phyloP scores from a whole-genome alignment of 768 basidiomycete genomes.

The Tricholomella constricta region DNA sequence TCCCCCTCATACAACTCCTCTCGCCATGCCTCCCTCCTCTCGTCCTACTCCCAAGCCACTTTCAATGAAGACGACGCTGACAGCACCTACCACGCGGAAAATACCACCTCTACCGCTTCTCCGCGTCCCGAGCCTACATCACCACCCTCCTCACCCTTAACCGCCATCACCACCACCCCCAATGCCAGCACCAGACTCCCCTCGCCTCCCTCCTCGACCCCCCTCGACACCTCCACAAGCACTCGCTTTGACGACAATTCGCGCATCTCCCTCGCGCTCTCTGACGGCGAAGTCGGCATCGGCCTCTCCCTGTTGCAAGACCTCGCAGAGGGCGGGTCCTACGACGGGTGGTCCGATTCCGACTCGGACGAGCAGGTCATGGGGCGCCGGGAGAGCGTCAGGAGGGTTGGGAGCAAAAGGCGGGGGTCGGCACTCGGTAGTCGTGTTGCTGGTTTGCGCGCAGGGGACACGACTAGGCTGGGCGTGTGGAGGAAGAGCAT shows the following conservation, averaged over 20 bases:
- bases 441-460: not conserved
- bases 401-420: not conserved
- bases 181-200: not conserved
- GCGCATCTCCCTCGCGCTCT: slow-evolving; percentile 39
- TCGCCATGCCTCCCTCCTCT: slow-evolving; percentile 7
- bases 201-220: not conserved
- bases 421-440: slow-evolving; percentile 1
- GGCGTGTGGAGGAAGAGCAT: slow-evolving; percentile 14
- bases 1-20: slow-evolving; percentile 3
- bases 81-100: not conserved
- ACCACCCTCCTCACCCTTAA: not conserved
- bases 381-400: not conserved
- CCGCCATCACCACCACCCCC: slow-evolving; percentile 3
- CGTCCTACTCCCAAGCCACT: slow-evolving; percentile 8
- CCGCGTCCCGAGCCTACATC: not conserved
- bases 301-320: slow-evolving; percentile 66
- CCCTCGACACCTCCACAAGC: slow-evolving; percentile 22
- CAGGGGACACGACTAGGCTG: not conserved
- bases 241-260: slow-evolving; percentile 22
- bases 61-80: not conserved
- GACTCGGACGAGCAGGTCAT: slow-evolving; percentile 14
- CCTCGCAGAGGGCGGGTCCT: slow-evolving; percentile 35
- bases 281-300: slow-evolving; percentile 68
- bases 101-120: not conserved
- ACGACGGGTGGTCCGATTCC: slow-evolving; percentile 28